Conservation (phyloP, 2,329 filamentous ascomycete species). For the Clonostachys byssicola region DNA sequence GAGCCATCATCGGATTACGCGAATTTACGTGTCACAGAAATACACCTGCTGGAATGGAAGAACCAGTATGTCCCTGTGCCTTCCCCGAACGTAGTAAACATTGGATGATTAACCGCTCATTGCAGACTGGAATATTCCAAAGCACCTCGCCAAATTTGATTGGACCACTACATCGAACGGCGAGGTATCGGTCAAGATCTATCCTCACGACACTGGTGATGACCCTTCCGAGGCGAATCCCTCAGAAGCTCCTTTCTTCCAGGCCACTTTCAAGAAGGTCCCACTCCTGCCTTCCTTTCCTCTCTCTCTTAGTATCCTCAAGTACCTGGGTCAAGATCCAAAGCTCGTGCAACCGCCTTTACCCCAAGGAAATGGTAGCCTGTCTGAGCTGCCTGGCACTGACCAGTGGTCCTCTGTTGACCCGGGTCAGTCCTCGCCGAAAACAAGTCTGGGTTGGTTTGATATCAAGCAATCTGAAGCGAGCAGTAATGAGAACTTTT, state of each 20-base stretch:
- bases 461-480: conserved; percentile 32
- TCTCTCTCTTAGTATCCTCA: conserved; percentile 1
- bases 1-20: conserved; percentile 37
- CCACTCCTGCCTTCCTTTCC: conserved; percentile 1
- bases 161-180: conserved; percentile 22
- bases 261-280: conserved; percentile 26
- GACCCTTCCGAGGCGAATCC: conserved; percentile 16
- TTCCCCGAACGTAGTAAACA: not conserved
- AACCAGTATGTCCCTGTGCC: conserved; percentile 27
- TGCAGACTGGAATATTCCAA: conserved; percentile 51
- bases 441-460: conserved; percentile 37
- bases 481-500: conserved; percentile 32
- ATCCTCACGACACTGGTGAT: conserved; percentile 23
- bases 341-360: conserved; percentile 44
- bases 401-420: conserved; percentile 37
- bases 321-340: conserved; percentile 16
- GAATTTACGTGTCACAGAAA: conserved; percentile 50
- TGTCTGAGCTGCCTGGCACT: conserved; percentile 39
- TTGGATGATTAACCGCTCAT: not conserved
- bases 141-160: conserved; percentile 47
- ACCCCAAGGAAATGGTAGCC: conserved; percentile 28
- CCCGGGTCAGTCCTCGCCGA: conserved; percentile 19
- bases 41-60: conserved; percentile 48
- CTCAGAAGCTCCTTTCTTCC: conserved; percentile 27
- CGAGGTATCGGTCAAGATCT: conserved; percentile 28